Conservation (phyloP, 1,284 basidiomycete species). For the Apiotrichum laibachii region DNA sequence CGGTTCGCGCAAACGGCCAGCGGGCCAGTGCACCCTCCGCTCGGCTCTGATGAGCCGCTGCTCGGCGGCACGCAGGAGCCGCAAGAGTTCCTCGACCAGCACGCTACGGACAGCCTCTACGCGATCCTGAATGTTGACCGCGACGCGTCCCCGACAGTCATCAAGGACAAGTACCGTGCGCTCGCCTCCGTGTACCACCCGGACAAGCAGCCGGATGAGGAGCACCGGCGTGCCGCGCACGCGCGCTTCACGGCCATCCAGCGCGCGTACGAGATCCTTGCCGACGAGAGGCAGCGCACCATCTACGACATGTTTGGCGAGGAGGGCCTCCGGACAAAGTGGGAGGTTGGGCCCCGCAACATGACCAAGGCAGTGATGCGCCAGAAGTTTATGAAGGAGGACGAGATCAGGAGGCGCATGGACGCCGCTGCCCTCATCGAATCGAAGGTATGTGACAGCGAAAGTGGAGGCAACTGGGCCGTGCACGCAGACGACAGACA, state of each 20-base stretch:
- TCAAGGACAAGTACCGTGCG: constrained; percentile 44
- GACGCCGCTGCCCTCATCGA: constrained; percentile 56
- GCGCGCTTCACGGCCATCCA: constrained; percentile 44
- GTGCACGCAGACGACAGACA: no score
- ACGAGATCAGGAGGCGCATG: constrained; percentile 48
- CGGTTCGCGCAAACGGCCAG: constrained; percentile 35
- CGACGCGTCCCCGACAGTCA: constrained; percentile 38
- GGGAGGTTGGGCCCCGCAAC: constrained; percentile 53
- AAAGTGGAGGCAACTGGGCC: neutral
- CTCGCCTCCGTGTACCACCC: constrained; percentile 55
- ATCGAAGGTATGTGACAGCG: constrained; percentile 42
- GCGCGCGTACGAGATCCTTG: constrained; percentile 52
- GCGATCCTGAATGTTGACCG: constrained; percentile 45
- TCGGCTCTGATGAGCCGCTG: constrained; percentile 29
- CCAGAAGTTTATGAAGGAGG: constrained; percentile 52
- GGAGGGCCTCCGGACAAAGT: constrained; percentile 54
- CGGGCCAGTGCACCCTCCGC: constrained; percentile 38
- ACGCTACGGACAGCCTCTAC: constrained; percentile 30
- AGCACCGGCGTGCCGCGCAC: constrained; percentile 34
- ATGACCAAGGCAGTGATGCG: constrained; percentile 50
- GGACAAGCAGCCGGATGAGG: constrained; percentile 55
- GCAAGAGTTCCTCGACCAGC: constrained; percentile 14
- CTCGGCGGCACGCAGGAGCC: constrained; percentile 14
- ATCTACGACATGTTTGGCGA: constrained; percentile 58
- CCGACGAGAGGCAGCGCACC: constrained; percentile 52